Percentiles rank a stretch among this genome's conserved stretches.
Conservation (phyloP, 2,329 filamentous ascomycete genomes). For the Neopestalotiopsis sp. region DNA sequence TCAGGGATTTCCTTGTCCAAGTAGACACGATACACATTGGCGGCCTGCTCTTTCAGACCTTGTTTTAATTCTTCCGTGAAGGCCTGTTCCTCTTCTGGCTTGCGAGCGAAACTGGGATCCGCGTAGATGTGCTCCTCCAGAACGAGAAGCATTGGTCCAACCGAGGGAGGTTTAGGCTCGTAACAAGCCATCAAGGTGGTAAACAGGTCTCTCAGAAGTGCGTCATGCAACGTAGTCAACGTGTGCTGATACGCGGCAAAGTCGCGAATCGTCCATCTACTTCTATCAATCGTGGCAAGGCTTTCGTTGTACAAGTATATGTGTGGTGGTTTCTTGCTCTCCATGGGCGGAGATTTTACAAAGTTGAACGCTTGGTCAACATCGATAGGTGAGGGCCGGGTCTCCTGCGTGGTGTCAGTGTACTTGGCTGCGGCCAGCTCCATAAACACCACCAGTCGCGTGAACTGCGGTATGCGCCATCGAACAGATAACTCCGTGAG, state of each 20-base stretch:
- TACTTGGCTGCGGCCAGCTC: slow-evolving; percentile 89
- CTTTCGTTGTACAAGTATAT: slow-evolving; percentile 57
- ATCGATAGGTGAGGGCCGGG: slow-evolving; percentile 71
- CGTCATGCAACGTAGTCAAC: slow-evolving; percentile 77
- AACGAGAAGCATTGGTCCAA: slow-evolving; percentile 79
- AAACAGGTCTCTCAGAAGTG: slow-evolving; percentile 84
- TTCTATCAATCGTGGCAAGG: slow-evolving; percentile 61
- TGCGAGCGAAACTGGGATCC: slow-evolving; percentile 76
- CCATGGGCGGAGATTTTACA: slow-evolving; percentile 73
- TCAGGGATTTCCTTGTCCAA: slow-evolving; percentile 82
- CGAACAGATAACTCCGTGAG: slow-evolving; percentile 83
- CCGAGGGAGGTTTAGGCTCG: slow-evolving; percentile 82
- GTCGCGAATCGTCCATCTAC: slow-evolving; percentile 72
- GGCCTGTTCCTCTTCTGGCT: slow-evolving; percentile 70
- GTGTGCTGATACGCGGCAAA: slow-evolving; percentile 75
- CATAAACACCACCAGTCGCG: slow-evolving; percentile 78
- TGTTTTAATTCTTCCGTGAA: slow-evolving; percentile 76
- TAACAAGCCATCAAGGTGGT: slow-evolving; percentile 88
- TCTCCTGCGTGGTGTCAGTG: slow-evolving; percentile 68
- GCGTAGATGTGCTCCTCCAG: slow-evolving; percentile 81
- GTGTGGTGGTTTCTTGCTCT: slow-evolving; percentile 67
- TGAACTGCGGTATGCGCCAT: slow-evolving; percentile 88
- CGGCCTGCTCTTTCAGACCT: slow-evolving; percentile 75
- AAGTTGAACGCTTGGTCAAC: slow-evolving; percentile 84
- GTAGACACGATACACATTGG: slow-evolving; percentile 78